Percentiles rank a stretch among this genome's conserved stretches.
Conservation (phyloP, 148 eudicot genomes). For the Vaccinium vitisidaea region DNA sequence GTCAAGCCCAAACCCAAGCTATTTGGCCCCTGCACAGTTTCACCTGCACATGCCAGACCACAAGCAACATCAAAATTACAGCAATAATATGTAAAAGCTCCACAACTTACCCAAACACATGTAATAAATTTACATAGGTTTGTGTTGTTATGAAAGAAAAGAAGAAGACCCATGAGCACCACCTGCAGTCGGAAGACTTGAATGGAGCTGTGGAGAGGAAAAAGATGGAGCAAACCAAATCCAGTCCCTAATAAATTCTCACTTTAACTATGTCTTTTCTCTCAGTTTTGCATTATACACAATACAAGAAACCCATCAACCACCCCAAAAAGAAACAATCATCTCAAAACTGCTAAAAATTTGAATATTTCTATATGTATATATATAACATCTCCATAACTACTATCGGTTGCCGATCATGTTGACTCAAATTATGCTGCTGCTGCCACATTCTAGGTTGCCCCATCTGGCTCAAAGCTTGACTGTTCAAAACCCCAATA, state of each 20-base stretch:
- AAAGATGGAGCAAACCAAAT: slow-evolving; percentile 18
- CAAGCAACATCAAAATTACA: slow-evolving; percentile 20
- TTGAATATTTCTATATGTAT: background rate
- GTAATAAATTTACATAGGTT: background rate
- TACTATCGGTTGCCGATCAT: slow-evolving; percentile 40
- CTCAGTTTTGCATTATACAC: slow-evolving; percentile 4
- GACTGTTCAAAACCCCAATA: slow-evolving; percentile 52
- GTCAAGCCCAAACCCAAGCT: slow-evolving; percentile 29
- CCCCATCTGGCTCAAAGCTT: slow-evolving; percentile 52
- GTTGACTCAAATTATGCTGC: slow-evolving; percentile 37
- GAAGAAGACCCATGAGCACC: slow-evolving; percentile 20
- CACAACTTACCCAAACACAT: slow-evolving; percentile 20
- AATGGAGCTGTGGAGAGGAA: slow-evolving; percentile 14
- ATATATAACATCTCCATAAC: slow-evolving; percentile 2
- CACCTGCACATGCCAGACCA: slow-evolving; percentile 36
- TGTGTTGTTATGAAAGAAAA: background rate
- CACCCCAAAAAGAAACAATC: slow-evolving; percentile 14
- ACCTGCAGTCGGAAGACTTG: slow-evolving; percentile 22
- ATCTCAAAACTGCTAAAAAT: background rate
- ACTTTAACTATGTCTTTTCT: background rate
- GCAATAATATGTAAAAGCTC: slow-evolving; percentile 17
- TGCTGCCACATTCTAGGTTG: slow-evolving; percentile 40
- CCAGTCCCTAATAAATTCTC: slow-evolving; percentile 19
- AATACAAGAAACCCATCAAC: slow-evolving; percentile 12
- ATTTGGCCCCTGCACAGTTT: slow-evolving; percentile 23